Percentiles rank a stretch among this genome's conserved stretches.
These are phyloP conservation scores for Magnolia kwangsiensis DNA, from an alignment of 164 flowering plant species.

Conservation along the genomic window DNA sequence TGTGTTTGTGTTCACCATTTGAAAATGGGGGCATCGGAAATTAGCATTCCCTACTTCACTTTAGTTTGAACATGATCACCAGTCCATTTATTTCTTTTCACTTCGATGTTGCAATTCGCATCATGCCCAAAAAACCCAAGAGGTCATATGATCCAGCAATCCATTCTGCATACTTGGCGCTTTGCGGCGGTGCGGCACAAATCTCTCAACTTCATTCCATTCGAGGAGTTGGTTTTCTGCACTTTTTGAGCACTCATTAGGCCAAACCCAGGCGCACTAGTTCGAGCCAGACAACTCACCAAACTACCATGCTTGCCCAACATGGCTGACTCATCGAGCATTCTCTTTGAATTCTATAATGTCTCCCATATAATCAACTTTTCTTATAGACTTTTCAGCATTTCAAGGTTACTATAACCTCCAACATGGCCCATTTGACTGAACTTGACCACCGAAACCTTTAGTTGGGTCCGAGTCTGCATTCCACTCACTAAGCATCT, in stretches of 20 bases:
- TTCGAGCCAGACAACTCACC: conserved; percentile 16
- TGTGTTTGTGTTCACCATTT: too few species aligned
- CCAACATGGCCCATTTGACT: conserved; percentile 29
- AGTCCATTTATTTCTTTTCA: not conserved
- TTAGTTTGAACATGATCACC: not conserved
- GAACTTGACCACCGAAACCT: conserved; percentile 24
- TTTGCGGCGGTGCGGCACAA: too few species aligned
- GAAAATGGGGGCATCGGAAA: too few species aligned
- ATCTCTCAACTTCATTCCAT: not conserved
- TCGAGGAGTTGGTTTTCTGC: not conserved
- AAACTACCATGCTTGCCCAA: conserved; percentile 21
- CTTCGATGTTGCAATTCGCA: not conserved
- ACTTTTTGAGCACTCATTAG: not conserved
- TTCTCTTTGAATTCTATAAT: conserved; percentile 18
- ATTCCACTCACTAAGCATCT: conserved; percentile 45
- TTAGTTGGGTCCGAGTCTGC: conserved; percentile 26
- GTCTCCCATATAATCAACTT: conserved; percentile 7
- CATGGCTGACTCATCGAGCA: conserved; percentile 33
- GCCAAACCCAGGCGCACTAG: not conserved
- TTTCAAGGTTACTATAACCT: conserved; percentile 19
- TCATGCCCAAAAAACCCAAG: too few species aligned
- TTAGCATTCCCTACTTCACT: not conserved
- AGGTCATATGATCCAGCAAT: too few species aligned
- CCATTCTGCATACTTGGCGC: not conserved
- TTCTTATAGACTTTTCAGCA: conserved; percentile 12